A percentile compares a stretch with the other conserved stretches of the same genome.
phyloP scores from a whole-genome alignment of 2,329 filamentous ascomycete species.

The Catunica adiposa region DNA sequence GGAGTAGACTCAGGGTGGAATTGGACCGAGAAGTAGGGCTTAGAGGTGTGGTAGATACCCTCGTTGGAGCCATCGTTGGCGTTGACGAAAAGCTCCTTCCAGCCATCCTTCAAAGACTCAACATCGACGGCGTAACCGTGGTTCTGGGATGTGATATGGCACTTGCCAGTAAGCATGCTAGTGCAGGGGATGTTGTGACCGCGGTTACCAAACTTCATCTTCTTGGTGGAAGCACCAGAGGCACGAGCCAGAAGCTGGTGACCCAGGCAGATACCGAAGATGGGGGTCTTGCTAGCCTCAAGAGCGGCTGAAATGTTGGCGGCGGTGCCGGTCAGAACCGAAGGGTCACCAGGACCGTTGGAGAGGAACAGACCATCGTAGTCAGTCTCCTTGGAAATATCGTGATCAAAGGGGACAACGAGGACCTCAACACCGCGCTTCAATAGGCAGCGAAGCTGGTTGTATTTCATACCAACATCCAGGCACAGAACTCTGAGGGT shows the following conservation, averaged over 20 bases:
- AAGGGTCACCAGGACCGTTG: constrained; percentile 91
- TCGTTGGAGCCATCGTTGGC: constrained; percentile 98
- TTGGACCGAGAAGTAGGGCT: constrained; percentile 97
- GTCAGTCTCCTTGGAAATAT: constrained; percentile 62
- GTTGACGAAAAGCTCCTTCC: constrained; percentile 93
- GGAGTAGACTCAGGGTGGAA: constrained; percentile 97
- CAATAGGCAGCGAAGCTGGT: constrained; percentile 87
- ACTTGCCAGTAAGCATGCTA: constrained; percentile 85
- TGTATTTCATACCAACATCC: constrained; percentile 96
- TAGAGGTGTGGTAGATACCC: constrained; percentile 73
- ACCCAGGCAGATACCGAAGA: constrained; percentile 92
- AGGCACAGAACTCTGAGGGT: constrained; percentile 77
- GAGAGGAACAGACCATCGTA: constrained; percentile 97
- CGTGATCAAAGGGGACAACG: constrained; percentile 91
- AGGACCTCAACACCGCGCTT: constrained; percentile 83
- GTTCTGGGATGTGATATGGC: constrained; percentile 98
- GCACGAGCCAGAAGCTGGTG: constrained; percentile 86
- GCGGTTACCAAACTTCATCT: constrained; percentile 99
- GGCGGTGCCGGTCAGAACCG: constrained; percentile 64
- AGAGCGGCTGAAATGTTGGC: constrained; percentile 63
- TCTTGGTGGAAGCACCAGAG: constrained; percentile 66
- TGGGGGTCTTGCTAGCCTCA: constrained; percentile 62
- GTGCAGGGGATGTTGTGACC: constrained; percentile 98
- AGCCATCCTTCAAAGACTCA: constrained; percentile 54
- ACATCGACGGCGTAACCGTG: constrained; percentile 91